These are phyloP conservation scores for Pseudogymnoascus sp. DNA, from an alignment of 2,329 filamentous ascomycete species.

Conservation along the genomic window DNA sequence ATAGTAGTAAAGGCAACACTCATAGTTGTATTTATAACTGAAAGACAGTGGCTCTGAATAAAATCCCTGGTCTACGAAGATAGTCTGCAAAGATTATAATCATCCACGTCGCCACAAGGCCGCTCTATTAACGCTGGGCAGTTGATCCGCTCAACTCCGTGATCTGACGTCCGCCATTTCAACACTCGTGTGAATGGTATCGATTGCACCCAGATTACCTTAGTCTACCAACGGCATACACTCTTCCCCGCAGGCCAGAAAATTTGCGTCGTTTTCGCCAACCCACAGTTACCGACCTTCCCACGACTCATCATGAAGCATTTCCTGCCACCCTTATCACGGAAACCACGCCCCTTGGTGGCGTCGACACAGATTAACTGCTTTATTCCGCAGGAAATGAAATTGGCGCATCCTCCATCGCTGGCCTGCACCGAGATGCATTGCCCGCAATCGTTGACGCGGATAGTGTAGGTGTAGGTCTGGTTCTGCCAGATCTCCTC, in stretches of 20 bases:
- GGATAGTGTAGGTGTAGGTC: neutral
- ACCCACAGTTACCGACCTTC: neutral
- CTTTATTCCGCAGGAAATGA: neutral
- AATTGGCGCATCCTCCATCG: neutral
- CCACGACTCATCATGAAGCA: neutral
- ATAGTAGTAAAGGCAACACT: too few species aligned
- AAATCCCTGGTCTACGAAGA: neutral
- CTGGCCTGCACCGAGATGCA: neutral
- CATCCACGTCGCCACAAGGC: too few species aligned
- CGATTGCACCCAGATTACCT: neutral
- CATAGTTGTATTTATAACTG: neutral
- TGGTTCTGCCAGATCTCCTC: neutral
- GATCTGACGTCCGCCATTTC: neutral
- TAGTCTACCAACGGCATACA: neutral
- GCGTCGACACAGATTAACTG: neutral
- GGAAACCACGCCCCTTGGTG: neutral
- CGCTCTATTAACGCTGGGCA: too few species aligned
- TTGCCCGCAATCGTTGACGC: neutral
- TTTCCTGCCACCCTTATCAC: neutral
- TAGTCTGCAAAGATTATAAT: neutral
- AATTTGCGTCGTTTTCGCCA: neutral
- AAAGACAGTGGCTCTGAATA: neutral
- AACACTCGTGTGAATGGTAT: neutral
- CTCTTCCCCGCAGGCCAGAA: neutral
- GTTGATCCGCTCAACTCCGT: too few species aligned